Conservation (phyloP, 805 yeast genomes). For the Scheffersomyces ergatensis region DNA sequence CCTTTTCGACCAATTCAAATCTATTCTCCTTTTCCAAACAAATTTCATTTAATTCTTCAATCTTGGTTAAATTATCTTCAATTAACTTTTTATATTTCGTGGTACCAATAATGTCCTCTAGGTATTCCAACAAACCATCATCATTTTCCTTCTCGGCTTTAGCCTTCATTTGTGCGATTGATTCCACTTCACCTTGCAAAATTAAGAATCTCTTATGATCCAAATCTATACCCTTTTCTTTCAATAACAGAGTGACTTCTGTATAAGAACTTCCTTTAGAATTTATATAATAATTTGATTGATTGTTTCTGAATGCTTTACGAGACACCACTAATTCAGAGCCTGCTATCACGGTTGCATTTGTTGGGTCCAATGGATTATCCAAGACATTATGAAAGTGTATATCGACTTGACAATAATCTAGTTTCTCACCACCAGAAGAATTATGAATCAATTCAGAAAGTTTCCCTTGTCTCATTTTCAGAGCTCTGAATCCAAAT, state of each 20-base stretch:
- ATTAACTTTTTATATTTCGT: conserved; percentile 75
- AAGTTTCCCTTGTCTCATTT: conserved; percentile 95
- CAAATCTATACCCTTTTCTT: conserved; percentile 84
- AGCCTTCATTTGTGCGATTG: conserved; percentile 98
- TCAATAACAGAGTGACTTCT: conserved; percentile 72
- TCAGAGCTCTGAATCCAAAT: conserved; percentile 93
- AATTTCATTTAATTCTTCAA: conserved; percentile 75
- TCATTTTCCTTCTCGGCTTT: conserved; percentile 91
- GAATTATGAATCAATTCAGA: conserved; percentile 92
- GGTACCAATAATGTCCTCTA: conserved; percentile 97
- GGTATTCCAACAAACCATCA: conserved; percentile 89
- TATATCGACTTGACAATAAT: conserved; percentile 86
- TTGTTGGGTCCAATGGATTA: conserved; percentile 32
- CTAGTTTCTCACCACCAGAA: conserved; percentile 54
- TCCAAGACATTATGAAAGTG: conserved; percentile 80
- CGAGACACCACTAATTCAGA: conserved; percentile 73
- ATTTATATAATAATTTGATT: conserved; percentile 77
- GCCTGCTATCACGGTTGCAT: conserved; percentile 35
- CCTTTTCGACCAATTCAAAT: conserved; percentile 75
- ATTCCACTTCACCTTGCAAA: conserved; percentile 97
- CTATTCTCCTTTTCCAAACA: conserved; percentile 81
- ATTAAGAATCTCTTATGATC: conserved; percentile 94
- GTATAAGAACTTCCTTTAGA: conserved; percentile 67
- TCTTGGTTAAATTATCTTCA: conserved; percentile 56
- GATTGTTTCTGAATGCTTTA: conserved; percentile 71